Conservation (phyloP, 2,329 filamentous ascomycete species). For the Fusarium palustre region DNA sequence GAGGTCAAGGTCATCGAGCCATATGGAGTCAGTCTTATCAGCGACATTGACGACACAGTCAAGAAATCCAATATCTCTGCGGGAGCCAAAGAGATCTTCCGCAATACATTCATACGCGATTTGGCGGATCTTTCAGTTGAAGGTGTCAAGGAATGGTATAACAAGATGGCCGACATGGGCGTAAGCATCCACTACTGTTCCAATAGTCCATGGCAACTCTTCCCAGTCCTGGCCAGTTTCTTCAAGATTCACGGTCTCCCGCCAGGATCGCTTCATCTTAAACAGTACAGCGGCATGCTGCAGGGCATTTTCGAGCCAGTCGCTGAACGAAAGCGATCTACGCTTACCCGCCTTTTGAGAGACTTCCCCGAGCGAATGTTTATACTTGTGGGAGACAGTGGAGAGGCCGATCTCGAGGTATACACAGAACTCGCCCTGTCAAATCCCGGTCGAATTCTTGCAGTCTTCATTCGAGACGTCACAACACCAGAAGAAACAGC, state of each 20-base stretch:
- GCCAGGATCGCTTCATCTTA: slow-evolving; percentile 90
- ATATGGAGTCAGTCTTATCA: slow-evolving; percentile 89
- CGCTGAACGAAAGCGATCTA: slow-evolving; percentile 91
- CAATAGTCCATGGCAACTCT: slow-evolving; percentile 99
- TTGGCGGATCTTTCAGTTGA: slow-evolving; percentile 83
- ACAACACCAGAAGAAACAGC: slow-evolving; percentile 78
- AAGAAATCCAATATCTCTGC: slow-evolving; percentile 92
- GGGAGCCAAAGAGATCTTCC: slow-evolving; percentile 93
- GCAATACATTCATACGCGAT: slow-evolving; percentile 93
- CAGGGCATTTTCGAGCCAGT: slow-evolving; percentile 99
- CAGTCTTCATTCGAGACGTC: slow-evolving; percentile 94
- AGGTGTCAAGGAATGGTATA: slow-evolving; percentile 93
- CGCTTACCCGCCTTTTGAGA: slow-evolving; percentile 83
- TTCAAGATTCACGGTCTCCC: slow-evolving; percentile 85
- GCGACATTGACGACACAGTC: slow-evolving; percentile 97
- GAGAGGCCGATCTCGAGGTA: slow-evolving; percentile 95
- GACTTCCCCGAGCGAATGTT: slow-evolving; percentile 94
- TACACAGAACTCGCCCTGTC: slow-evolving; percentile 93
- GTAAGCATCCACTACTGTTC: slow-evolving; percentile 97
- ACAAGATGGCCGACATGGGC: slow-evolving; percentile 78
- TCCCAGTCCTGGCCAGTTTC: slow-evolving; percentile 86
- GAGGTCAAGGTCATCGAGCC: slow-evolving; percentile 82
- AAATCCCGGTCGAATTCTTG: slow-evolving; percentile 84
- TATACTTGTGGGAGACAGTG: slow-evolving; percentile 92
- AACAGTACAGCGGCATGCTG: slow-evolving; percentile 96